Evolutionary conservation across 805 yeast species (phyloP), one percentile per base, ranked within the genome.

Genomic region (Huiozyma sinensis): DNA sequence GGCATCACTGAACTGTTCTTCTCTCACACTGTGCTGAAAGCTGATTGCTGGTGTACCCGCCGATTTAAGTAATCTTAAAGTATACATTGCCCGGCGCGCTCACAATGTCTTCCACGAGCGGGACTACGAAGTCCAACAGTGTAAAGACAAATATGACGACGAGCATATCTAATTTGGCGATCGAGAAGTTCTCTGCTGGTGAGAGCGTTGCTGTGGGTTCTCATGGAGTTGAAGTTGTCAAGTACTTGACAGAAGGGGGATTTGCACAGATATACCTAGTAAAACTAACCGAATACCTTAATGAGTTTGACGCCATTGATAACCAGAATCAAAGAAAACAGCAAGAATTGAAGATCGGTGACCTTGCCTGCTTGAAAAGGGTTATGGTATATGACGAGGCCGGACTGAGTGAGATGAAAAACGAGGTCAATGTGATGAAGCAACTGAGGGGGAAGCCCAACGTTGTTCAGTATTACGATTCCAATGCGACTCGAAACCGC

Each of bases 341-440:
- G 24, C 6, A 31, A 6, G 82, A 12, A 51, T 54, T 41, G 70
- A 69, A 50, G 61, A 67, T 40, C 27, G 60, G 72, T 1, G 76
- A 72, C 8, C 61, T 71, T 30, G 86, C 80, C 5, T 83, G 89
- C 56, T 66, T 84, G 60, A 84, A 84, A 56, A 61, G 89, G 50
- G 92, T 84, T 7, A 65, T 81, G 40, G 89, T 83, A 1, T 78
- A 81, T 38, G 83, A 81, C 54, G 83, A 83, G 51, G 65, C 70
- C 28, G 88, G 88, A 1, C 66, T 84, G 51, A 73, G 73, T 50
- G 75, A 73, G 46, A 66, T 84, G 53, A 60, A 90, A 17, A 78
- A 76, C 45, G 94, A 84, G 58, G 92, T 84, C 11, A 88, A 81
- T 40, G 85, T 82, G 3, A 84, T 84, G 92, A 63, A 83, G 54